These are phyloP conservation scores for Melastoma candidum DNA, from an alignment of 441 rosid species.

Conservation along the genomic window DNA sequence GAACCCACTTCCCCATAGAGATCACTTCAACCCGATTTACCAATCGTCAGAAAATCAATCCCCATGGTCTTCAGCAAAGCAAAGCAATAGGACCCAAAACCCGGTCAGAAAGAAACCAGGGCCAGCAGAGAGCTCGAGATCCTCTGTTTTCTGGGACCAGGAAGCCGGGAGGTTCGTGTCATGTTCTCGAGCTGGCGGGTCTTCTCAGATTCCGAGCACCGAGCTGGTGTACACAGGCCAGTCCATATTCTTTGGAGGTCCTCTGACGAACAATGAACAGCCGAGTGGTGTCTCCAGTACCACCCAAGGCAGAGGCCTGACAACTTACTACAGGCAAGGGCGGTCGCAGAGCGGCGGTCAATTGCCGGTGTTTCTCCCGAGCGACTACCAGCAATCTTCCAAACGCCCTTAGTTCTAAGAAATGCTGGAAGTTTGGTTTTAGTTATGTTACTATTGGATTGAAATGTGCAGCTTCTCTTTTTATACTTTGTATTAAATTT, in stretches of 20 bases:
- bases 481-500: too few species aligned
- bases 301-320: constrained; percentile 30
- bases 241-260: constrained; percentile 59
- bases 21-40: constrained; percentile 74
- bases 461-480: too few species aligned
- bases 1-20: constrained; percentile 36
- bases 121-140: constrained; percentile 27
- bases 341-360: constrained; percentile 72
- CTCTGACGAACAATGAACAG: constrained; percentile 37
- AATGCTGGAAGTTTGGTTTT: too few species aligned
- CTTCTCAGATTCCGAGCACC: constrained; percentile 32
- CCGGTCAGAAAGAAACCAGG: constrained; percentile 23
- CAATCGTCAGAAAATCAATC: constrained; percentile 52
- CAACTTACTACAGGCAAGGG: constrained; percentile 41
- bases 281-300: constrained; percentile 27
- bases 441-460: too few species aligned
- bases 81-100: constrained; percentile 22
- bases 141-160: constrained; percentile 77
- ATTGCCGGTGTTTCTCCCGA: constrained; percentile 82
- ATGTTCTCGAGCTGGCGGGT: constrained; percentile 21
- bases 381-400: constrained; percentile 49
- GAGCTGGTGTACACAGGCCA: constrained; percentile 51
- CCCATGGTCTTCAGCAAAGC: constrained; percentile 32
- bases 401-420: too few species aligned
- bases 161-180: constrained; percentile 81